These are phyloP conservation scores for Xylaria telfairii DNA, from an alignment of 495 filamentous ascomycete species.

Conservation along the genomic window DNA sequence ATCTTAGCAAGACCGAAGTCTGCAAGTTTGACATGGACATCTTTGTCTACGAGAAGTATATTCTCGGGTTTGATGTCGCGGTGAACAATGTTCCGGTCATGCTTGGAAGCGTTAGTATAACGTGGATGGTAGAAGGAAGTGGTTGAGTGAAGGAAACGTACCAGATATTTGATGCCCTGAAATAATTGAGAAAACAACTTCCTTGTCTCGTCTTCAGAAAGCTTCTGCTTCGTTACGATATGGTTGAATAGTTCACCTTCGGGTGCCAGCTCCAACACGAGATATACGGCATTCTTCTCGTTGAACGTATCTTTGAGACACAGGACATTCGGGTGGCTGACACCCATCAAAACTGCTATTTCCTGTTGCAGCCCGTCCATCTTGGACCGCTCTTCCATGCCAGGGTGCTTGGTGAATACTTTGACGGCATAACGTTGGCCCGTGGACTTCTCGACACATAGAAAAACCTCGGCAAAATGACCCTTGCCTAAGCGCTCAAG, in stretches of 20 bases:
- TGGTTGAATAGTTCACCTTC: constrained; percentile 96
- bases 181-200: constrained; percentile 92
- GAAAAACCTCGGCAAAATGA: constrained; percentile 93
- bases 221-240: constrained; percentile 86
- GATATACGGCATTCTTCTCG: constrained; percentile 86
- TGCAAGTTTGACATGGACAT: constrained; percentile 87
- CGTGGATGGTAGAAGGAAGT: background rate
- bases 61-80: constrained; percentile 99
- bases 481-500: constrained; percentile 91
- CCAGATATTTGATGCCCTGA: constrained; percentile 91
- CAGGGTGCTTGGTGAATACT: constrained; percentile 82
- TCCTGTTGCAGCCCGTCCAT: constrained; percentile 90
- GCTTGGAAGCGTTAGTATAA: constrained; percentile 64
- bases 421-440: constrained; percentile 91
- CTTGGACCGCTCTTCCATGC: constrained; percentile 80
- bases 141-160: constrained; percentile 50
- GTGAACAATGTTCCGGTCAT: constrained; percentile 96
- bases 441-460: constrained; percentile 84
- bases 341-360: constrained; percentile 93
- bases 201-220: constrained; percentile 81
- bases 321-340: constrained; percentile 93
- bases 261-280: constrained; percentile 88
- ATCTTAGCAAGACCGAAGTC: constrained; percentile 99
- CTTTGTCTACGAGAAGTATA: constrained; percentile 84
- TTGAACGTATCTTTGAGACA: constrained; percentile 96